Conservation (phyloP, 768 basidiomycete genomes). For the Phylloporus sp. region DNA sequence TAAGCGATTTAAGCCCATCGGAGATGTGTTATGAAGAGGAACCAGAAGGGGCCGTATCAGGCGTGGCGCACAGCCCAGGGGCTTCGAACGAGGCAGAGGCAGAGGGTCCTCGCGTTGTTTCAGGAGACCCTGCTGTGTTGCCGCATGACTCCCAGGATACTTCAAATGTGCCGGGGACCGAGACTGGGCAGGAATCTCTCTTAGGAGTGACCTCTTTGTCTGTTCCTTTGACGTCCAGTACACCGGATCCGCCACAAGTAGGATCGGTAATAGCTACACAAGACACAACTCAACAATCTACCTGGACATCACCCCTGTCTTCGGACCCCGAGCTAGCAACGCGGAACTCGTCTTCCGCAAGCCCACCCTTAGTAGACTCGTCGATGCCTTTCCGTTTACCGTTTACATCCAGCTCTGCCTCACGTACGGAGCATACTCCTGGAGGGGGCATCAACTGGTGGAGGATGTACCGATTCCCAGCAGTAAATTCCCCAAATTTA, state of each 20-base stretch:
- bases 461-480: constrained; percentile 78
- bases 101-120: constrained; percentile 21
- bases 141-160: constrained; percentile 14
- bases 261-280: constrained; percentile 1
- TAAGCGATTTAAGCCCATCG: background rate
- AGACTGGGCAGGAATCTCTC: constrained; percentile 7
- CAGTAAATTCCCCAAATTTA: constrained; percentile 45
- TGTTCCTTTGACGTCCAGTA: constrained; percentile 4
- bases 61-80: constrained; percentile 20
- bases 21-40: constrained; percentile 3
- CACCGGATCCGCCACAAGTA: constrained; percentile 7
- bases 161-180: constrained; percentile 22
- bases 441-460: constrained; percentile 69
- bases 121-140: constrained; percentile 19
- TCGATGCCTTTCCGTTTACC: constrained; percentile 32
- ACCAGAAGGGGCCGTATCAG: constrained; percentile 12
- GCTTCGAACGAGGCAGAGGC: constrained; percentile 13
- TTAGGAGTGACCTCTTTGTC: constrained; percentile 12
- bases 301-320: constrained; percentile 3
- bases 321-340: background rate
- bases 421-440: constrained; percentile 36
- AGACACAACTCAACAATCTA: background rate
- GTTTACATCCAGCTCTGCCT: constrained; percentile 27
- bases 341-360: constrained; percentile 1
- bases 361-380: constrained; percentile 13